phyloP scores from a whole-genome alignment of 2,329 filamentous ascomycete genomes.

The Penicillium sp. region DNA sequence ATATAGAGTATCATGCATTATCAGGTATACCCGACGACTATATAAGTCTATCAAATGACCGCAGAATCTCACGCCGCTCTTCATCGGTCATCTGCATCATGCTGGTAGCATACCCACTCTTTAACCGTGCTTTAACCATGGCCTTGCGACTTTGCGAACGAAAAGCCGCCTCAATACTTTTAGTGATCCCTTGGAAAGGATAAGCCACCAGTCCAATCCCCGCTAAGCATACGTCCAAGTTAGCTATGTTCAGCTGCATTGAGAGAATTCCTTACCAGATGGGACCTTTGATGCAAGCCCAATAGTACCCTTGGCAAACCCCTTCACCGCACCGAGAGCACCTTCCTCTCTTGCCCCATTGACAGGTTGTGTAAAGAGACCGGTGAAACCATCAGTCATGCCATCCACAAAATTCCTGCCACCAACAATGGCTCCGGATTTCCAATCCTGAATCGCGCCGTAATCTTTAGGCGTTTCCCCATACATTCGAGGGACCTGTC shows the following conservation, averaged over 20 bases:
- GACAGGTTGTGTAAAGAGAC: slow-evolving; percentile 28
- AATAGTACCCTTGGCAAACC: slow-evolving; percentile 20
- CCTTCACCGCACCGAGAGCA: slow-evolving; percentile 30
- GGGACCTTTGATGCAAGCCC: slow-evolving; percentile 21
- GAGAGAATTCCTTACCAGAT: slow-evolving; percentile 12
- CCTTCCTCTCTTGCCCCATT: slow-evolving; percentile 33
- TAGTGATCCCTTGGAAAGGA: slow-evolving; percentile 24
- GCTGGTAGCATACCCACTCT: slow-evolving; percentile 14
- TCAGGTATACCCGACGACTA: background rate
- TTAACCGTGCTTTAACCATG: slow-evolving; percentile 17
- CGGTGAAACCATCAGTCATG: slow-evolving; percentile 32
- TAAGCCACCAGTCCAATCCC: slow-evolving; percentile 23
- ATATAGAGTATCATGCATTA: too few species aligned
- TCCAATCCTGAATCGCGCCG: slow-evolving; percentile 33
- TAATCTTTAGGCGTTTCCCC: slow-evolving; percentile 36
- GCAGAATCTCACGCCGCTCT: slow-evolving; percentile 13
- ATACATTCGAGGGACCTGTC: slow-evolving; percentile 33
- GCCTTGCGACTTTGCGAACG: slow-evolving; percentile 19
- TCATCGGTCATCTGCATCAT: slow-evolving; percentile 18
- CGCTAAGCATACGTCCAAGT: slow-evolving; percentile 2
- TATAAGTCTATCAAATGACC: slow-evolving; percentile 16
- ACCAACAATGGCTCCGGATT: slow-evolving; percentile 32
- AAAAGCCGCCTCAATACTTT: slow-evolving; percentile 22
- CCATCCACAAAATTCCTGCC: slow-evolving; percentile 35
- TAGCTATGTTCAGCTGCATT: background rate